A percentile compares a stretch with the other conserved stretches of the same genome.
Evolutionary conservation across 352 stramenopile species (phyloP).

Genomic region (Pythium biforme): DNA sequence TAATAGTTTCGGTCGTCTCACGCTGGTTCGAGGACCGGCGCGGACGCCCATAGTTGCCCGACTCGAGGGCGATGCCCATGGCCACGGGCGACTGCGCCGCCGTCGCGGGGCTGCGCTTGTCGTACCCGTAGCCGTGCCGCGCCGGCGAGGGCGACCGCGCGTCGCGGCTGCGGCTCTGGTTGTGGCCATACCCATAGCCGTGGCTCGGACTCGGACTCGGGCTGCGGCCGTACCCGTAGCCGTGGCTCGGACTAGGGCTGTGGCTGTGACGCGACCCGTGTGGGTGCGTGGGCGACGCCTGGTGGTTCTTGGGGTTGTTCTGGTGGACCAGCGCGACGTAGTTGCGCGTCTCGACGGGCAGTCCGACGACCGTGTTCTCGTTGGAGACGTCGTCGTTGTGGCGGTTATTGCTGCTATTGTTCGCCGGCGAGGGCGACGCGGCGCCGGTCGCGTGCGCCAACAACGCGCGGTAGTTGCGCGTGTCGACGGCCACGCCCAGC

Average conservation of each 20-base stretch:
- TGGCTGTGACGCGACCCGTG: no score
- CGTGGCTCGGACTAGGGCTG: no score
- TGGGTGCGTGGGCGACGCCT: background rate
- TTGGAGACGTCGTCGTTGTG: constrained; percentile 10
- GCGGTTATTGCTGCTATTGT: background rate
- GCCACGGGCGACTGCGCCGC: constrained; percentile 2
- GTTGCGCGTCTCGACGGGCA: constrained; percentile 39
- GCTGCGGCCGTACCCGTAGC: no score
- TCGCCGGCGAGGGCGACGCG: background rate
- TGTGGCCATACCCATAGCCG: background rate
- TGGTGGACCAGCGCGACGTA: constrained; percentile 25
- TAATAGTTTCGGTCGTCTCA: constrained; percentile 19
- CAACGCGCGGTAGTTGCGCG: constrained; percentile 25
- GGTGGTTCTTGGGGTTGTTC: background rate
- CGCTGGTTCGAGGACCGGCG: constrained; percentile 3
- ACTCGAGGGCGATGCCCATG: constrained; percentile 18
- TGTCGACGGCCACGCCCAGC: constrained; percentile 36
- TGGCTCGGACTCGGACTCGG: no score
- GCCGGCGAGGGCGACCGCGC: background rate
- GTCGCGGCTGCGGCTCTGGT: background rate
- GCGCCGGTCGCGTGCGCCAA: constrained; percentile 6
- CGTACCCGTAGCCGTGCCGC: constrained; percentile 1
- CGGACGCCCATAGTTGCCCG: constrained; percentile 19
- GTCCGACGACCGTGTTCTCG: constrained; percentile 27
- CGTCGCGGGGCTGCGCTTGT: background rate